Evolutionary conservation across 805 yeast species (phyloP).

Genomic region (Nadsonia fulvescens): DNA sequence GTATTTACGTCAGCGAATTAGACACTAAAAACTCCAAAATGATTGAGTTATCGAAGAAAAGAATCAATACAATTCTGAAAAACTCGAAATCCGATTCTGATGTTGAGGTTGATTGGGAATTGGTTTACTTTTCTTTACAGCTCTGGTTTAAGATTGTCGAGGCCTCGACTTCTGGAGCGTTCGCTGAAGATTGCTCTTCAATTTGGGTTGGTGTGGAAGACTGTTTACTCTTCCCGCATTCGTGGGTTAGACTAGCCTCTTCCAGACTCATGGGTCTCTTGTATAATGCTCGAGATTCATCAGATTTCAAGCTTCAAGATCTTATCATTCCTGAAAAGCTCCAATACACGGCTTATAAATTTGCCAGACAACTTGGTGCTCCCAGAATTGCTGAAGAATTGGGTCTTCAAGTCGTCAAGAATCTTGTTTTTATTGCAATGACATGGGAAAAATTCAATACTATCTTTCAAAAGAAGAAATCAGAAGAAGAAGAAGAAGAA

Average conservation of each 20-base stretch:
- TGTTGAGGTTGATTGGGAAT: slow-evolving; percentile 50
- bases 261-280: slow-evolving; percentile 39
- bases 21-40: slow-evolving; percentile 27
- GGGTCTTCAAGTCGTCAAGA: slow-evolving; percentile 47
- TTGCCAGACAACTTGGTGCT: slow-evolving; percentile 67
- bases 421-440: slow-evolving; percentile 40
- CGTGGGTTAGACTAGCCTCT: slow-evolving; percentile 70
- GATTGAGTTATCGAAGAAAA: slow-evolving; percentile 24
- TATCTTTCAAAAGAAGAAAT: slow-evolving; percentile 3
- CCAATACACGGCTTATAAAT: slow-evolving; percentile 43
- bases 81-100: slow-evolving; percentile 23
- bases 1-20: slow-evolving; percentile 34
- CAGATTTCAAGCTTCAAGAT: slow-evolving; percentile 6
- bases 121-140: slow-evolving; percentile 47
- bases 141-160: slow-evolving; percentile 23
- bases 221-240: slow-evolving; percentile 63
- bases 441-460: slow-evolving; percentile 38
- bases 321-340: slow-evolving; percentile 28
- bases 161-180: slow-evolving; percentile 14
- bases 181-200: slow-evolving; percentile 16
- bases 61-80: slow-evolving; percentile 20
- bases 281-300: slow-evolving; percentile 23
- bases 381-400: slow-evolving; percentile 49
- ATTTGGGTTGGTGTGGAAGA: slow-evolving; percentile 37
- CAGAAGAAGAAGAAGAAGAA: slow-evolving; percentile 8